Percentiles rank a stretch among this genome's conserved stretches.
Conservation (phyloP, 2,329 filamentous ascomycete species). For the Sporothrix globosa region DNA sequence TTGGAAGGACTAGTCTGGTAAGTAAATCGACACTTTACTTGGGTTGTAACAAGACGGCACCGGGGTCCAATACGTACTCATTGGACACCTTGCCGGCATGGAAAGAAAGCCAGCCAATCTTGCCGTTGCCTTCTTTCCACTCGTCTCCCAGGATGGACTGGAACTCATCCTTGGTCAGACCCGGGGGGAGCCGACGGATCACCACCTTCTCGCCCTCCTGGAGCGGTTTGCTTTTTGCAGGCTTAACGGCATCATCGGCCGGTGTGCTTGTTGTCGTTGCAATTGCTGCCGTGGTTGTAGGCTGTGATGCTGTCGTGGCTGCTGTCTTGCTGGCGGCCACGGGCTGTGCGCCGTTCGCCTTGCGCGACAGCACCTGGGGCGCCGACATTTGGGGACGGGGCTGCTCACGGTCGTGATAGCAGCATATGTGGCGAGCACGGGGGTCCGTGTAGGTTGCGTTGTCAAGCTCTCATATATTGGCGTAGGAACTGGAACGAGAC, state of each 20-base stretch:
- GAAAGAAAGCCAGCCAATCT: slow-evolving; percentile 80
- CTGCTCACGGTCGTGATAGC: not conserved
- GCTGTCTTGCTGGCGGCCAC: slow-evolving; percentile 44
- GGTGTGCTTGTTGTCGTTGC: slow-evolving; percentile 50
- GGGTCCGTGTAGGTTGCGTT: not conserved
- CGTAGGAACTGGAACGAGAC: not conserved
- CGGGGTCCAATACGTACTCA: slow-evolving; percentile 64
- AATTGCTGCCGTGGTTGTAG: slow-evolving; percentile 41
- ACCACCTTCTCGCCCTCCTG: slow-evolving; percentile 77
- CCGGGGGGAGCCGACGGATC: slow-evolving; percentile 81
- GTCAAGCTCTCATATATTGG: not conserved
- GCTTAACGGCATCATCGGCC: slow-evolving; percentile 38
- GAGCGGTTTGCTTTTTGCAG: slow-evolving; percentile 41
- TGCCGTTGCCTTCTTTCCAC: slow-evolving; percentile 80
- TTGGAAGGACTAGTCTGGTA: slow-evolving; percentile 70
- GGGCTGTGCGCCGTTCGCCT: slow-evolving; percentile 58
- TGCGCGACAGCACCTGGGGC: slow-evolving; percentile 43
- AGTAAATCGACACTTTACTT: not conserved
- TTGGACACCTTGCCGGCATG: slow-evolving; percentile 71
- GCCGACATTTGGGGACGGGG: slow-evolving; percentile 31
- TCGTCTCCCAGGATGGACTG: slow-evolving; percentile 70
- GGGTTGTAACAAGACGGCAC: not conserved
- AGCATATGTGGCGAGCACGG: slow-evolving; percentile 13
- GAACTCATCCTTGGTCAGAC: slow-evolving; percentile 80
- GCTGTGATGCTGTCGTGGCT: not conserved